Percentiles rank a stretch among this genome's conserved stretches.
phyloP scores from a whole-genome alignment of 2,329 filamentous ascomycete species.

The Aspergillus jensenii region DNA sequence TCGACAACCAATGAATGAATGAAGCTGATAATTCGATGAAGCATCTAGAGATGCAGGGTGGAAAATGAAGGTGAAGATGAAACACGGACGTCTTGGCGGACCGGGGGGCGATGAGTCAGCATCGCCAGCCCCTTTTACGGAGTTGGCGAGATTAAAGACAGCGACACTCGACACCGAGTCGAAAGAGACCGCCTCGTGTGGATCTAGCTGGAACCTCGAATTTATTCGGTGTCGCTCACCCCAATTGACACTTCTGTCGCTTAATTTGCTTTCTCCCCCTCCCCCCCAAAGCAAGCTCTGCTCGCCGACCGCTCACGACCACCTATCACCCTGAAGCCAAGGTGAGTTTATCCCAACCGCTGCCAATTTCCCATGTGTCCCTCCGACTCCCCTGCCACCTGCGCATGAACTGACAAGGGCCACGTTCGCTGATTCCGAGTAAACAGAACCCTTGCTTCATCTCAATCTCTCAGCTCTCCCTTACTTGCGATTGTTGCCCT shows the following conservation, averaged over 20 bases:
- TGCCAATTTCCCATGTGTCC: constrained; percentile 5
- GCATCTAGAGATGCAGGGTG: not conserved
- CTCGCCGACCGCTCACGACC: not conserved
- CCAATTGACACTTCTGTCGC: constrained; percentile 4
- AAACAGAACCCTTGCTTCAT: not conserved
- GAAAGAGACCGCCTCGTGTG: constrained; percentile 13
- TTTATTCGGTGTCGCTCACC: constrained; percentile 8
- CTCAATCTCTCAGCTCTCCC: not conserved
- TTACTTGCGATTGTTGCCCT: not conserved
- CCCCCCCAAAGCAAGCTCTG: constrained; percentile 5
- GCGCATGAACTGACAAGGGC: constrained; percentile 12
- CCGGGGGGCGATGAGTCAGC: constrained; percentile 30
- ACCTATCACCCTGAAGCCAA: not conserved
- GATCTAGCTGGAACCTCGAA: constrained; percentile 20
- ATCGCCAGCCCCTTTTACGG: constrained; percentile 39
- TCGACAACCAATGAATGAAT: not conserved
- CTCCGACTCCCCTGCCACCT: constrained; percentile 6
- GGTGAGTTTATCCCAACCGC: constrained; percentile 13
- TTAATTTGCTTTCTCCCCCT: constrained; percentile 6
- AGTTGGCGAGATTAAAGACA: constrained; percentile 3
- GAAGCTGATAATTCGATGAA: not conserved
- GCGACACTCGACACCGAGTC: not conserved
- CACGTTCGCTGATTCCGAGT: constrained; percentile 13
- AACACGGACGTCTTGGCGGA: constrained; percentile 19
- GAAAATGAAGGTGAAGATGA: constrained; percentile 10